phyloP scores from a whole-genome alignment of 2,329 filamentous ascomycete genomes.

The Paracorniculantispora psalliotae region DNA sequence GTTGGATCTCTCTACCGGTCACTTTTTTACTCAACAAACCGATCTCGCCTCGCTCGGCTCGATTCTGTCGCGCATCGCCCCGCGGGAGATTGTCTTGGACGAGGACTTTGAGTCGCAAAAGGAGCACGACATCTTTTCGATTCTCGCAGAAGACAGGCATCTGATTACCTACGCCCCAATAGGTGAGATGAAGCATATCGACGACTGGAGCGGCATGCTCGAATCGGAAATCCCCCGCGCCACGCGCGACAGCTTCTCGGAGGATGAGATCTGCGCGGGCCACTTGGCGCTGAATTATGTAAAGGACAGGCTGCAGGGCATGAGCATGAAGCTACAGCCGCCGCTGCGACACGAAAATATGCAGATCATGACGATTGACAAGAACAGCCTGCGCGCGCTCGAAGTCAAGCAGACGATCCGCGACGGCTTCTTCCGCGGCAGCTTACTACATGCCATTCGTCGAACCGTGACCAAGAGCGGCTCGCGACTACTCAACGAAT shows the following conservation, averaged over 20 bases:
- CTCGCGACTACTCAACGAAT: conserved; percentile 74
- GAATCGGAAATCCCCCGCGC: conserved; percentile 62
- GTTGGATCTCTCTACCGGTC: conserved; percentile 91
- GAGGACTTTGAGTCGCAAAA: conserved; percentile 53
- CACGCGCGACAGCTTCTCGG: conserved; percentile 53
- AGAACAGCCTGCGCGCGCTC: conserved; percentile 80
- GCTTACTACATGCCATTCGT: conserved; percentile 82
- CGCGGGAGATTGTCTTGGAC: conserved; percentile 79
- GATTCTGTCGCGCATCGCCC: conserved; percentile 74
- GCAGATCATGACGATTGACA: conserved; percentile 86
- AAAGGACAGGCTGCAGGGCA: conserved; percentile 68
- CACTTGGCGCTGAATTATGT: conserved; percentile 82
- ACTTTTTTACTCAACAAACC: conserved; percentile 81
- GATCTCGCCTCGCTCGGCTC: conserved; percentile 70
- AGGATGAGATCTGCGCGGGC: conserved; percentile 69
- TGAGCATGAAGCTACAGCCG: conserved; percentile 76
- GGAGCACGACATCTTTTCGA: conserved; percentile 56
- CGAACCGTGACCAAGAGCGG: conserved; percentile 90
- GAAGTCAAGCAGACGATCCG: conserved; percentile 84
- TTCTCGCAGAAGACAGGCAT: conserved; percentile 71
- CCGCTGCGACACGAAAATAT: conserved; percentile 69
- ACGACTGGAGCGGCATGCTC: conserved; percentile 71
- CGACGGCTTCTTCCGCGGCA: conserved; percentile 74
- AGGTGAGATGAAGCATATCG: conserved; percentile 43
- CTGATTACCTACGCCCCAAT: conserved; percentile 66